Base-by-base conservation (phyloP, 768 basidiomycete genomes). In the Termitomyces sp. region DNA sequence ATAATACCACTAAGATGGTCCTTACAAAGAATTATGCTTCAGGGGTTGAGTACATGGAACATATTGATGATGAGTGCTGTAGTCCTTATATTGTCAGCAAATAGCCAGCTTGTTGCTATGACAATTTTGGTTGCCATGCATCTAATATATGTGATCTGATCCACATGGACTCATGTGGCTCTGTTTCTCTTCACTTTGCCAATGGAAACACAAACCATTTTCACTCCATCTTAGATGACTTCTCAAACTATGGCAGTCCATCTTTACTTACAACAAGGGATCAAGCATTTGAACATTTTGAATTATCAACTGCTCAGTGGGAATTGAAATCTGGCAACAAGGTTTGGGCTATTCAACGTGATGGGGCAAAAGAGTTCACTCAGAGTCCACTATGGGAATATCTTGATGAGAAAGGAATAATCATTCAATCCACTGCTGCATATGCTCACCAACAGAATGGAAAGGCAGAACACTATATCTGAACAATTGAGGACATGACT, bases 401-500 rank as follows among this genome's bases (percentile, higher is more conserved):
- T 40, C 23, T 46, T 0, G 2, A 35, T 4, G 14, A 42, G 0
- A 28, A 46, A 10, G 72, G 70, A 0, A 69, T 72, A 10, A 16
- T 30, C 0, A 51, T 63, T 1, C 67, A 71, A 41, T 12, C 59
- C 0, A 63, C 68, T 5, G 64, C 60, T 0, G 66, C 71, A 0
- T 71, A 72, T 59, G 63, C 68, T 1, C 70, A 73, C 40, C 61
- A 65, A 6, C 70, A 73, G 59, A 73, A 73, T 57, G 65, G 71
- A 0, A 68, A 67, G 37, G 64, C 59, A 1, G 68, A 74, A 44
- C 55, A 66, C 0, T 68, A 64, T 40, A 66, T 73, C 10, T 45
- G 62, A 0, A 71, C 67, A 0, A 57, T 72, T 28, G 3, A 68
- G 28, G 68, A 68, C 16, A 54, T 58, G 3, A 61, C 59, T 3